Base-by-base conservation (phyloP, 2,329 filamentous ascomycete genomes). In the Pseudophaeomoniella oleicola region DNA sequence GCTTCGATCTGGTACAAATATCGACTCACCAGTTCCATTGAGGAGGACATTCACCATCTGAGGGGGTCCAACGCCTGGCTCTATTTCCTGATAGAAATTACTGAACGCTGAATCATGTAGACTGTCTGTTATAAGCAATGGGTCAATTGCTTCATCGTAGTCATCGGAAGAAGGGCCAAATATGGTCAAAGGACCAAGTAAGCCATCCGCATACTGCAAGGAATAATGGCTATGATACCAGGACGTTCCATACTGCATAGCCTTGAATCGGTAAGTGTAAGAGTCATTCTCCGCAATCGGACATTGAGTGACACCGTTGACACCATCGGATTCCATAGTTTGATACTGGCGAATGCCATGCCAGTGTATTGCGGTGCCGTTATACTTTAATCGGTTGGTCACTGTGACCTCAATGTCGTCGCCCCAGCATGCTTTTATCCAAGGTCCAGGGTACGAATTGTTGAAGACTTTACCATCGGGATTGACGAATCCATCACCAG, bases 361-460 rank as follows among this genome's bases (percentile, higher is more conserved):
- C 57, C 66, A 79, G 48, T 80, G 75, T 14, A 78, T 69, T 5
- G 63, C 63, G 5, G 72, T 78, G 19, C 73, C 72, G 41, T 79
- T 78, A 42, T 63, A 50, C 5, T 56, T 54, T 54, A 64, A 37
- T 33, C 59, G 46, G 49, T 77, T 80, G 19, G 57, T 67, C 4
- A 79, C 64, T 36, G 68, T 68, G 10, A 75, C 17, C 12, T 34
- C 14, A 17, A 34, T 12, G 9, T 34, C 56, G 46, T 78, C 73
- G 29, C 72, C 73, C 72, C 72, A 77, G 51, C 76, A 67, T 13
- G 70, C 76, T 41, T 69, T 66, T 37, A 86, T 72, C 11, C 67
- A 62, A 1, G 80, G 81, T 0, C 77, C 81, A 1, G 80, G 80
- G 41, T 72, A 78, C 31, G 72, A 66, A 5, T 70, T 71, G 50